Evolutionary conservation across 805 yeast species (phyloP).

Genomic region (Starmerella potacharoeniae): DNA sequence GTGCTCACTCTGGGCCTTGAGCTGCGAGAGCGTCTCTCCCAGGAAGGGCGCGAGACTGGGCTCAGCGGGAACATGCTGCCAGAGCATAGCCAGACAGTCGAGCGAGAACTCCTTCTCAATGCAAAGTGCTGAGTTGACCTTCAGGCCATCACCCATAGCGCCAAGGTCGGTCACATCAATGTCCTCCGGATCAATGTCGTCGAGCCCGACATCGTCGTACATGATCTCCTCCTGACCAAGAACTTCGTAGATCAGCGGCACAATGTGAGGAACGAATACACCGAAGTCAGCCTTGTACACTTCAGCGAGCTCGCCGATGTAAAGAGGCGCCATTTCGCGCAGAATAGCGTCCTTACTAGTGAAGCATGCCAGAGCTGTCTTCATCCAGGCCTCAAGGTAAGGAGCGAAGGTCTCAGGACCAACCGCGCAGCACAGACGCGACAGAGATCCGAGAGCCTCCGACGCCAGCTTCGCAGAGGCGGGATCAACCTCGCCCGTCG

Average conservation of each 20-base stretch:
- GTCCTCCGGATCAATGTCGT: conserved; percentile 38
- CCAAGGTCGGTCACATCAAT: conserved; percentile 13
- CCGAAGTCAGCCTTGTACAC: conserved; percentile 87
- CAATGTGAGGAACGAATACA: conserved; percentile 66
- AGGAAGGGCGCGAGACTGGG: conserved; percentile 17
- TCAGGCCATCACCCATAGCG: conserved; percentile 50
- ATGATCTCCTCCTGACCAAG: conserved; percentile 74
- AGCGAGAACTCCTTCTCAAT: conserved; percentile 87
- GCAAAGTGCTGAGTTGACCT: conserved; percentile 88
- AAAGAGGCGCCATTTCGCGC: conserved; percentile 90
- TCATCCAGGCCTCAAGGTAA: conserved; percentile 77
- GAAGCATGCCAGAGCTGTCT: conserved; percentile 73
- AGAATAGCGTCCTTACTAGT: conserved; percentile 69
- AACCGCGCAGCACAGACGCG: conserved; percentile 93
- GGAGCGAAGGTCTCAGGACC: conserved; percentile 80
- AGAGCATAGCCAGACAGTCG: conserved; percentile 74
- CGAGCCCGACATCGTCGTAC: conserved; percentile 27
- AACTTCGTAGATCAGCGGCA: conserved; percentile 76
- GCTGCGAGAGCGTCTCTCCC: conserved; percentile 32
- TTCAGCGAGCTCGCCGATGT: conserved; percentile 86
- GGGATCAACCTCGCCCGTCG: conserved; percentile 80
- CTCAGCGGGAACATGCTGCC: conserved; percentile 58
- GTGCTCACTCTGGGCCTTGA: conserved; percentile 65
- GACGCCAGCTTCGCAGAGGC: conserved; percentile 59
- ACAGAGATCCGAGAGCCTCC: conserved; percentile 80